A percentile compares a stretch with the other conserved stretches of the same genome.
phyloP scores from a whole-genome alignment of 176 grass and related monocot genomes.

The Bromus sterilis region DNA sequence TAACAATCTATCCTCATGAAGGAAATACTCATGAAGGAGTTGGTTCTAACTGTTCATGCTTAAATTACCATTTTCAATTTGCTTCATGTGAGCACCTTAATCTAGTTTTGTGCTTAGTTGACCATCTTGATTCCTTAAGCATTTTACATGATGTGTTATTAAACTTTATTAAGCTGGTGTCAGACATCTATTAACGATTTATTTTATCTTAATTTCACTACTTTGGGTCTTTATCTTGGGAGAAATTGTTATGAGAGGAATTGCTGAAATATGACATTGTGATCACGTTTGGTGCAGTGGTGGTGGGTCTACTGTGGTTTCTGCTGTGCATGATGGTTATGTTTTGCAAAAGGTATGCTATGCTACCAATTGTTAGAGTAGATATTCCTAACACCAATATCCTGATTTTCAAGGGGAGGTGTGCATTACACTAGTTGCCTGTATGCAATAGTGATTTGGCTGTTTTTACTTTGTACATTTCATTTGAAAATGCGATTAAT shows the following conservation, averaged over 20 bases:
- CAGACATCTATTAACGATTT: neutral
- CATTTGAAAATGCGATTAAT: neutral
- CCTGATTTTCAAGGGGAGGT: neutral
- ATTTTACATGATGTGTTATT: neutral
- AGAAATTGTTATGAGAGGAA: neutral
- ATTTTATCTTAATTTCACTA: neutral
- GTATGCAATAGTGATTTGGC: neutral
- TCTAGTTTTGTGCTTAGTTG: neutral
- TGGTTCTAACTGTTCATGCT: neutral
- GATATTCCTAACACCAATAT: too few species aligned
- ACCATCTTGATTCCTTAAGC: neutral
- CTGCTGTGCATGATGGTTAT: constrained; percentile 94
- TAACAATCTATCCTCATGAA: neutral
- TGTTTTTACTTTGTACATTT: neutral
- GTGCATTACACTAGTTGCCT: neutral
- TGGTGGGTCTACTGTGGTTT: constrained; percentile 85
- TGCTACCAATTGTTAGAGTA: too few species aligned
- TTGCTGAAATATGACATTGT: constrained; percentile 19
- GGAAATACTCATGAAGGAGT: constrained; percentile 2
- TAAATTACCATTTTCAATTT: neutral
- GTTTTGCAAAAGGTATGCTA: constrained; percentile 86
- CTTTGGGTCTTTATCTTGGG: neutral
- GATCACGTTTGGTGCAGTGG: constrained; percentile 61
- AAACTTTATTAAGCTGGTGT: neutral
- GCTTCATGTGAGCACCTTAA: neutral